These are phyloP conservation scores for Metschnikowia kofuensis DNA, from an alignment of 805 yeast species.

Conservation along the genomic window DNA sequence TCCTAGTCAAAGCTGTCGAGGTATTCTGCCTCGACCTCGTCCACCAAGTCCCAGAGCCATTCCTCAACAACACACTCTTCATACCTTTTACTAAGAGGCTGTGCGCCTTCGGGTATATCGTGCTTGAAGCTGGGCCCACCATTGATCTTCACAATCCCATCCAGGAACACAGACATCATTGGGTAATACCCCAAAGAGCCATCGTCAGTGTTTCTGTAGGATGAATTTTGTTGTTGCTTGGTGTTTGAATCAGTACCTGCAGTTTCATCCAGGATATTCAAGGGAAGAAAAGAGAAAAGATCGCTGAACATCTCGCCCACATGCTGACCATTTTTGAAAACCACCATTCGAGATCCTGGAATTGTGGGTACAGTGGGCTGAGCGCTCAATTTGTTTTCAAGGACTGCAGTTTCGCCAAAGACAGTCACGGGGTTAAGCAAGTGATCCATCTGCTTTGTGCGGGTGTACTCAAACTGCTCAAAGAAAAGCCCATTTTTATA, in stretches of 20 bases:
- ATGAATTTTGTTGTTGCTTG: conserved; percentile 37
- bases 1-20: conserved; percentile 43
- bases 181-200: conserved; percentile 91
- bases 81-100: conserved; percentile 58
- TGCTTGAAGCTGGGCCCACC: conserved; percentile 62
- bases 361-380: conserved; percentile 43
- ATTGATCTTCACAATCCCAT: conserved; percentile 71
- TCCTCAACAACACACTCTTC: conserved; percentile 76
- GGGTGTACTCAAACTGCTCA: conserved; percentile 79
- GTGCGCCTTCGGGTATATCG: conserved; percentile 32
- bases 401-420: conserved; percentile 64
- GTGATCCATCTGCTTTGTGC: conserved; percentile 70
- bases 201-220: conserved; percentile 58
- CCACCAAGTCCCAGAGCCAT: conserved; percentile 76
- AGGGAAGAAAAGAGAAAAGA: conserved; percentile 75
- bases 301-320: conserved; percentile 66
- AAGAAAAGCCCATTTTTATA: conserved; percentile 74
- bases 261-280: conserved; percentile 53
- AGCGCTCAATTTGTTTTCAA: conserved; percentile 39
- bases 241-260: conserved; percentile 21
- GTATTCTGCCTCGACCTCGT: conserved; percentile 70
- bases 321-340: conserved; percentile 74
- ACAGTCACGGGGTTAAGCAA: conserved; percentile 68
- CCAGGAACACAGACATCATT: conserved; percentile 75
- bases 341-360: conserved; percentile 56